Percentiles rank a stretch among this genome's conserved stretches.
Conservation (phyloP, 495 filamentous ascomycete genomes). For the Penicillium silybi region DNA sequence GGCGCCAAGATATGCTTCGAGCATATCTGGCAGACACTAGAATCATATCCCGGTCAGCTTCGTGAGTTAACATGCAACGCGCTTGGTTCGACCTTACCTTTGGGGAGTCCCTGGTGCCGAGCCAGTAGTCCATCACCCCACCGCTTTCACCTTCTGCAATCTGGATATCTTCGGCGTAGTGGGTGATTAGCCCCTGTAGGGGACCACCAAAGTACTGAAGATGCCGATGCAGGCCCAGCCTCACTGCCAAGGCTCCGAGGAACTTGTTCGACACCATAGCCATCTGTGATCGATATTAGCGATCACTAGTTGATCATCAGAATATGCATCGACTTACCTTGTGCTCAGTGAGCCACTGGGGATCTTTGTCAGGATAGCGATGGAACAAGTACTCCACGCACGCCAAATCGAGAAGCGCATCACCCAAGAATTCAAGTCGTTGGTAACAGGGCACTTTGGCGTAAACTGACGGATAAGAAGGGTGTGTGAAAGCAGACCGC, state of each 20-base stretch:
- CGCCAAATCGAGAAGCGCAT: slow-evolving; percentile 84
- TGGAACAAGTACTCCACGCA: slow-evolving; percentile 78
- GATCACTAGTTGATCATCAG: background rate
- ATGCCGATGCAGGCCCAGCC: slow-evolving; percentile 71
- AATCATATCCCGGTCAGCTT: background rate
- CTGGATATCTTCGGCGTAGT: slow-evolving; percentile 66
- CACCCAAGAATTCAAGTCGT: slow-evolving; percentile 88
- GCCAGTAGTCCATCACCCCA: slow-evolving; percentile 77
- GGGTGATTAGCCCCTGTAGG: slow-evolving; percentile 59
- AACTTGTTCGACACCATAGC: slow-evolving; percentile 99
- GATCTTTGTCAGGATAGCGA: slow-evolving; percentile 72
- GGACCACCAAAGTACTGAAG: slow-evolving; percentile 57
- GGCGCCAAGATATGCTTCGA: slow-evolving; percentile 87
- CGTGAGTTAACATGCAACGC: background rate
- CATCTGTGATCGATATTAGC: slow-evolving; percentile 51
- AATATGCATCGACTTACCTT: slow-evolving; percentile 49
- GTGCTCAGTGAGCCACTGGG: slow-evolving; percentile 97
- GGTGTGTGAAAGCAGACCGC: slow-evolving; percentile 83
- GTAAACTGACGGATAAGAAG: slow-evolving; percentile 69
- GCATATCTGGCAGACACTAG: slow-evolving; percentile 77
- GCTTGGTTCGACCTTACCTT: slow-evolving; percentile 43
- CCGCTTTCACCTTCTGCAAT: slow-evolving; percentile 49
- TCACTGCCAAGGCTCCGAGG: slow-evolving; percentile 73
- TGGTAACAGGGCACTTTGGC: slow-evolving; percentile 86
- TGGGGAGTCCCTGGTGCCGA: slow-evolving; percentile 62